Evolutionary conservation across 768 basidiomycete species (phyloP), one percentile per base, ranked within the genome.

Genomic region (Termitomyces sp.): DNA sequence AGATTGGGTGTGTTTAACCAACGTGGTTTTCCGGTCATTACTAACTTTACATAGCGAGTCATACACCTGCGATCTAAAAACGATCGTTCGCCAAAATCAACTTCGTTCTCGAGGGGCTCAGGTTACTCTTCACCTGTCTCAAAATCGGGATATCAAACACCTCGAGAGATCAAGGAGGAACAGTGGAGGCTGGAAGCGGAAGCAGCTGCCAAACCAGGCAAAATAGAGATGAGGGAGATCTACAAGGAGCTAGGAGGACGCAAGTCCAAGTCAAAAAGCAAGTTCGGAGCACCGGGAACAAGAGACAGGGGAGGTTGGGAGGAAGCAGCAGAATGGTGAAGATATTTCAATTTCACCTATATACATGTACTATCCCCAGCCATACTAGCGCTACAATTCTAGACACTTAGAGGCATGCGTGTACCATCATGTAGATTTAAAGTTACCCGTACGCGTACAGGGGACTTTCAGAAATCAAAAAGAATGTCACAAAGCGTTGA

Each of bases 211-310:
- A 76, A 72, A 19, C 92, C 90, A 29, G 82, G 83, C 47, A 96
- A 95, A 72, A 58, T 83, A 2, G 91, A 94, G 70, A 92, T 94
- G 88, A 82, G 94, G 40, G 89, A 89, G 64, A 86, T 89, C 80
- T 97, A 96, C 75, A 95, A 95, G 73, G 89, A 91, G 55, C 74
- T 95, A 10, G 89, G 89, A 19, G 94, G 94, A 16, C 80, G 94
- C 60, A 97, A 95, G 72, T 76, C 85, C 2, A 82, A 81, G 65
- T 73, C 68, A 16, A 97, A 96, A 75, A 76, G 78, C 38, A 93
- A 91, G 70, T 74, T 91, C 41, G 90, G 89, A 6, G 82, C 82
- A 56, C 66, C 78, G 2, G 81, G 81, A 8, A 70, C 76, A 51
- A 82, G 90, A 67, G 93, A 95, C 67, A 88, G 82, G 66, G 91